Conservation (phyloP, 2,329 filamentous ascomycete species). For the Penicillium sp. region DNA sequence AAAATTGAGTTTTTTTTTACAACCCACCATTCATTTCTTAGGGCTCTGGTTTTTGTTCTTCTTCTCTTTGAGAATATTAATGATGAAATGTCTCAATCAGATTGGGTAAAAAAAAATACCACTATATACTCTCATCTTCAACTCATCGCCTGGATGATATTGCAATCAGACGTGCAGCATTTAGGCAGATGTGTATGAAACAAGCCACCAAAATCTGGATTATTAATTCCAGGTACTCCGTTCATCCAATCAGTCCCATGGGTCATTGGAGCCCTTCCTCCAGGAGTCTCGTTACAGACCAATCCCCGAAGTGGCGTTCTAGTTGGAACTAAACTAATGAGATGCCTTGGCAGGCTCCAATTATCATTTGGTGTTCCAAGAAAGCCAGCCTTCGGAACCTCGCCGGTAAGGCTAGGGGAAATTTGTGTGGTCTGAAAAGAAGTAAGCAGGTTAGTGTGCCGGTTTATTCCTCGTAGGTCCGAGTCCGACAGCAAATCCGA, state of each 20-base stretch:
- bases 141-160: neutral
- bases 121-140: neutral
- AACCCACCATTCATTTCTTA: neutral
- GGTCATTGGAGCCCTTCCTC: neutral
- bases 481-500: no score
- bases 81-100: neutral
- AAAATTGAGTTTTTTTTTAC: constrained; percentile 23
- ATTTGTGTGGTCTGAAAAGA: no score
- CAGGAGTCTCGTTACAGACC: neutral
- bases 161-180: neutral
- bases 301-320: neutral
- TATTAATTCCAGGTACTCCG: neutral
- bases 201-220: neutral
- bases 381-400: neutral
- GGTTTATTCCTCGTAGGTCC: no score
- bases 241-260: neutral
- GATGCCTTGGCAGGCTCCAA: neutral
- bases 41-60: neutral
- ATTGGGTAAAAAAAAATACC: neutral
- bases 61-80: neutral
- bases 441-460: no score
- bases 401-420: neutral
- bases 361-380: neutral
- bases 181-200: neutral
- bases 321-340: neutral